These are phyloP conservation scores for Fusarium bulbicola DNA, from an alignment of 2,329 filamentous ascomycete species.

Conservation along the genomic window DNA sequence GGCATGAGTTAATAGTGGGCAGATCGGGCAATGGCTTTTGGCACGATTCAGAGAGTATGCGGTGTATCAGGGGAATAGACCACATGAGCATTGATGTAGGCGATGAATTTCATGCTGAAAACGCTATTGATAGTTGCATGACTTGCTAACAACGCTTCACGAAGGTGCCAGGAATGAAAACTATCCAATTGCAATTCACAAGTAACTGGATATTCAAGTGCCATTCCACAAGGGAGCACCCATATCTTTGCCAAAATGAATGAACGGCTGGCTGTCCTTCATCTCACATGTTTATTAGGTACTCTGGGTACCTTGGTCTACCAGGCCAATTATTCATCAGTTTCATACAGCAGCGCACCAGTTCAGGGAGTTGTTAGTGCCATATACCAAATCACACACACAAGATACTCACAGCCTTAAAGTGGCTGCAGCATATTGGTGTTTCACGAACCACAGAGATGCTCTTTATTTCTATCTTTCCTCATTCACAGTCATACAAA, in stretches of 20 bases:
- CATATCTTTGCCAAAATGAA: slow-evolving; percentile 3
- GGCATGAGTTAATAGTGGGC: neutral
- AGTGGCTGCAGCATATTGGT: neutral
- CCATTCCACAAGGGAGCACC: slow-evolving; percentile 9
- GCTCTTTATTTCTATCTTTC: neutral
- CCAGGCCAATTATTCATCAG: neutral
- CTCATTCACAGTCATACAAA: neutral
- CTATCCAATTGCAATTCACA: slow-evolving; percentile 5
- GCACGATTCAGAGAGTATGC: neutral
- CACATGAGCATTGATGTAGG: neutral
- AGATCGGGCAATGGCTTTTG: neutral
- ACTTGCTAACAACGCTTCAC: neutral
- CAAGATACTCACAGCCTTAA: neutral
- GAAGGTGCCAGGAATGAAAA: neutral
- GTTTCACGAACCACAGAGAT: neutral
- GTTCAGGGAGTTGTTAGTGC: neutral
- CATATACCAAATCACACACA: neutral
- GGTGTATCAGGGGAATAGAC: neutral
- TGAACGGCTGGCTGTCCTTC: neutral
- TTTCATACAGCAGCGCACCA: neutral
- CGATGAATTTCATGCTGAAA: neutral
- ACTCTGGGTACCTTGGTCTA: neutral
- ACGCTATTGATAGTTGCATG: neutral
- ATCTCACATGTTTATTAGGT: neutral
- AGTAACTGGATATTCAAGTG: slow-evolving; percentile 20